Evolutionary conservation across 371 early-diverging fungal genomes (phyloP), one percentile per base, ranked within the genome.

Genomic region (Actinomortierella wolfii): DNA sequence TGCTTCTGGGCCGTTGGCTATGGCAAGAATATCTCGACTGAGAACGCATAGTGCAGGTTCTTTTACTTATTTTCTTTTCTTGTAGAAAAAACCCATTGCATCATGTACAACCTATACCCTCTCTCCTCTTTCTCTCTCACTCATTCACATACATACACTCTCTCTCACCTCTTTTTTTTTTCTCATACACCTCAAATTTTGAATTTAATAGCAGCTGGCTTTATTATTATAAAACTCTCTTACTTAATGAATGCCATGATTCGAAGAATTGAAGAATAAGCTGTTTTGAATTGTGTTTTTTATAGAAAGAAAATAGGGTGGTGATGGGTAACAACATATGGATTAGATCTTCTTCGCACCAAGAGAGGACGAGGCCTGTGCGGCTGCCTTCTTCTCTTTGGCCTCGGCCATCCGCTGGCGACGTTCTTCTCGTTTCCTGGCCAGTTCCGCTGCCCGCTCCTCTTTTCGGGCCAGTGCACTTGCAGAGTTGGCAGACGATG

Each of bases 321-420:
- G n/a, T n/a, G n/a, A n/a, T n/a, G n/a, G n/a, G n/a, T n/a, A n/a
- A n/a, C n/a, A n/a, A n/a, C n/a, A n/a, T n/a, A 34, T 34, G 34
- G 56, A 39, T 58, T 67, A 79, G 11, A 83, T 67, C 61, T 76
- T 82, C 56, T 76, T 81, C 18, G 81, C 84, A n/a, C 85, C 86
- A 47, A 84, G 78, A n/a, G 63, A 45, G 3, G 64, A 54, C 23
- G 63, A 49, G 9, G 64, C 49, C n/a, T 65, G 51, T 8, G 70
- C 69, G 26, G 55, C 54, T 59, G 79, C 75, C 62, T 82, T 80
- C 59, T 78, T 78, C 48, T 86, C 83, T 54, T 84, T 79, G 45
- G 81, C 79, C 49, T 83, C 84, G 3, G 81, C 84, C 83, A 86
- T 80, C n/a, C 82, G 62, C 79, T 80, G 81, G 56, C 85, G 76